Evolutionary conservation across 2,329 filamentous ascomycete species (phyloP).

Genomic region (Phialophora macrospora): DNA sequence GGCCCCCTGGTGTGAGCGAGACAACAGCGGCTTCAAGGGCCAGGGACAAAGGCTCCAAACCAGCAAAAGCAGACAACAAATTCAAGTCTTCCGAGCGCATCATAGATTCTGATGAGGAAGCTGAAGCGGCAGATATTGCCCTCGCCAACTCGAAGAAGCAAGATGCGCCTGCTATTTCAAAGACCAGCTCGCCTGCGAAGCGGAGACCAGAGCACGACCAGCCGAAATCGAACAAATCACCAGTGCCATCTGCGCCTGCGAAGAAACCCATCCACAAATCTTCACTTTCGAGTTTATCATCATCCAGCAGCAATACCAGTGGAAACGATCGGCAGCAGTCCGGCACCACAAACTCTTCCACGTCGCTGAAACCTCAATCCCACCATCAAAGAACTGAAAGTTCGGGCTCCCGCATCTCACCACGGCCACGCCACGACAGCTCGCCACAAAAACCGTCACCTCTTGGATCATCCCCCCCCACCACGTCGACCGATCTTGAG

Average conservation of each 20-base stretch:
- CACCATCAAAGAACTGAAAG: constrained; percentile 21
- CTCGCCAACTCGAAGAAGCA: constrained; percentile 39
- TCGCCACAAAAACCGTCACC: constrained; percentile 67
- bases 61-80: constrained; percentile 49
- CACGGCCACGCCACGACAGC: constrained; percentile 49
- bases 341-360: constrained; percentile 19
- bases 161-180: constrained; percentile 14
- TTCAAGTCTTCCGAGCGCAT: constrained; percentile 61
- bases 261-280: constrained; percentile 35
- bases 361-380: constrained; percentile 30
- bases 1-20: constrained; percentile 36
- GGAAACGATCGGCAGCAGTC: constrained; percentile 33
- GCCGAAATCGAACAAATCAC: constrained; percentile 15
- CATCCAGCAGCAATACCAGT: constrained; percentile 31
- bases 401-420: constrained; percentile 36
- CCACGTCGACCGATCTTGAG: constrained; percentile 64
- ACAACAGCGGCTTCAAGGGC: constrained; percentile 41
- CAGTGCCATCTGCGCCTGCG: constrained; percentile 14
- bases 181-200: constrained; percentile 19
- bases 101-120: constrained; percentile 58
- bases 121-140: constrained; percentile 51
- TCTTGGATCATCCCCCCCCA: constrained; percentile 64
- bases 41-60: constrained; percentile 43
- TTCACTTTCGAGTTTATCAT: constrained; percentile 28
- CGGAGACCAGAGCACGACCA: constrained; percentile 24